Base-by-base conservation (phyloP, 805 yeast genomes). In the Ogataea chonburiensis region DNA sequence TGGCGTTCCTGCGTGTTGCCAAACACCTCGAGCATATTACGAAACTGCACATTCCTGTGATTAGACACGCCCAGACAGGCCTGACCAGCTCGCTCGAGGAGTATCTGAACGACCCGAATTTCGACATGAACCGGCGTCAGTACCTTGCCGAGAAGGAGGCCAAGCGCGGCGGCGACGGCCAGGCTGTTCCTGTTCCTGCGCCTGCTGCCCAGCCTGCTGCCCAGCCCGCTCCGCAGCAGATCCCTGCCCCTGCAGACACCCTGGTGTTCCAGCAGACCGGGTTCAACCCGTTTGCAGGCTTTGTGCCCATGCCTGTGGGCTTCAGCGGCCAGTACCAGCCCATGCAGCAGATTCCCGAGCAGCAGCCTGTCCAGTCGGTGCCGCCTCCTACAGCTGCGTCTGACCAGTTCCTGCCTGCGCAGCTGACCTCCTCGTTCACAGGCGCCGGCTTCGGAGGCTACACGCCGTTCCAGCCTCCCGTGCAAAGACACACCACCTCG, bases 51-150 rank as follows among this genome's bases (percentile, higher is more conserved):
- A 95, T 93, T 21, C 98, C 98, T 23, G 89, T 95, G 10, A 89
- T 93, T 43, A 86, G 86, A 57, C 98, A 93, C 63, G 98, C 98
- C 2, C 97, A 97, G 15, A 89, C 97, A 2, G 93, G 95, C 17
- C 70, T 93, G 46, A 84, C 95, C 3, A 73, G 79, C 21, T 81
- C 94, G 10, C 73, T 93, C 43, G 93, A 87, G 56, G 96, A 89
- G 50, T 94, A 91, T 59, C 66, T 93, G 47, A 74, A 80, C 47
- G 97, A 91, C 55, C 87, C 89, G 7, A 80, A 81, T 49, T 87
- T 87, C 61, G 96, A 87, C 49, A 63, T 66, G 7, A 87, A 86
- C 56, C 75, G 94, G 58, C 67, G 79, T 42, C 94, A 85, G 53
- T 87, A 84, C 53, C 61, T 86, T 44, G 78, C 77, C 24, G 91